Evolutionary conservation across 331 rosid genomes (phyloP), one percentile per base, ranked within the genome.

Genomic region (Malus hybrid): DNA sequence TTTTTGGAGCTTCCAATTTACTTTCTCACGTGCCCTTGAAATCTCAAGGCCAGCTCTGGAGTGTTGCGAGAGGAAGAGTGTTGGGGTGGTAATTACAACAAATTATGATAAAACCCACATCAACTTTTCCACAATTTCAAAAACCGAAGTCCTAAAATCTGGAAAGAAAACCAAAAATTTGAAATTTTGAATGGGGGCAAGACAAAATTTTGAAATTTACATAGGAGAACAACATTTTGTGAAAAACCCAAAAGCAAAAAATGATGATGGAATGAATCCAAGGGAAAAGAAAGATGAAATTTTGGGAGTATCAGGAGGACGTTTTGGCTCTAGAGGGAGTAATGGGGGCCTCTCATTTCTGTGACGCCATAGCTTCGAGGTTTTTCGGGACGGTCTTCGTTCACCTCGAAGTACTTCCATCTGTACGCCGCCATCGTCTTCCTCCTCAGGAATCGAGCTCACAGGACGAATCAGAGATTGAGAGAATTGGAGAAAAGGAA

Each of bases 351-450:
- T 80, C 91, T 79, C 89, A 91, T 91, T 68, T 93, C 97, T 19
- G 93, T 91, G 80, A 93, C 89, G 62, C 98, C 98, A 54, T 67
- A 90, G 67, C 86, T 80, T n/a, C 94, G 96, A 70, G 98, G 98
- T 81, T 93, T 93, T 67, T 84, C 81, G 7, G 96, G 98, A 7
- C 98, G 92, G 60, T 93, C 98, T 76, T 93, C 93, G 85, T 93
- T 85, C 80, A 88, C 96, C 34, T 78, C 84, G 86, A 91, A 93
- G 83, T 27, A 85, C 81, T 93, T 93, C 94, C 96, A 91, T 78
- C 80, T 57, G 85, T 79, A 86, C 10, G 86, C 88, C 61, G 96
- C 74, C 96, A 93, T 91, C 12, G 18, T 56, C 20, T 63, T 32
- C 44, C 31, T 15, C 15, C 8, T n/a, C 28, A n/a, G 14, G 15